These are phyloP conservation scores for Knoxia roxburghii DNA, from an alignment of 257 asterid genomes.

Conservation along the genomic window DNA sequence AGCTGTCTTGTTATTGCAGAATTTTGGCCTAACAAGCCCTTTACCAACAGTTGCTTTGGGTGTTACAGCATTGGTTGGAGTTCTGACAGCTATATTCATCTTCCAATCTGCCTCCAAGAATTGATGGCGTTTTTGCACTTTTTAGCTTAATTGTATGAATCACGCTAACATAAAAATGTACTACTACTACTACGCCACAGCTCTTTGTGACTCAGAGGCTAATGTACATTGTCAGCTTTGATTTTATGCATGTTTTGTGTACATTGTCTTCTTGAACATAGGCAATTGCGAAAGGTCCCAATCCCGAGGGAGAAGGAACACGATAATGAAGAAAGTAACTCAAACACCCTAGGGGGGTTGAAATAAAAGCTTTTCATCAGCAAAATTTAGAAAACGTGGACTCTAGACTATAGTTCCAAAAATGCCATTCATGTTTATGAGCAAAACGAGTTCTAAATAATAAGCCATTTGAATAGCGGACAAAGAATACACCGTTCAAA, in stretches of 20 bases:
- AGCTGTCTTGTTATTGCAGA: constrained; percentile 24
- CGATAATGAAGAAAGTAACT: too few species aligned
- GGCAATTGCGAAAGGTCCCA: too few species aligned
- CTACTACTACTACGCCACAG: background rate
- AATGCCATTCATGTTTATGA: too few species aligned
- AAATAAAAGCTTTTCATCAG: too few species aligned
- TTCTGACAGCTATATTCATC: constrained; percentile 69
- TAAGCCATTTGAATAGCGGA: too few species aligned
- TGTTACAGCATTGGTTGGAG: constrained; percentile 74
- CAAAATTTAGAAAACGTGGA: too few species aligned
- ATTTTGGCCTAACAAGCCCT: constrained; percentile 39
- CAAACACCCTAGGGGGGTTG: too few species aligned
- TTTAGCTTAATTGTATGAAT: background rate
- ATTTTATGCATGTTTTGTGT: background rate
- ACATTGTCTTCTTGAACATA: background rate
- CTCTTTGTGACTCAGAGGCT: background rate
- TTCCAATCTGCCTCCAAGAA: constrained; percentile 79
- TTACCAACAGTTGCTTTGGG: constrained; percentile 51
- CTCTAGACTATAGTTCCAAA: too few species aligned
- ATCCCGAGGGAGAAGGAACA: too few species aligned
- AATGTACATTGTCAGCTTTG: background rate
- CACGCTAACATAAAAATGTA: background rate
- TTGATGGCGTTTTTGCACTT: constrained; percentile 22
- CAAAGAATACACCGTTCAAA: too few species aligned
- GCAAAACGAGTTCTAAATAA: too few species aligned